Evolutionary conservation across 257 asterid genomes (phyloP).

Genomic region (Craterostigma plantagineum): DNA sequence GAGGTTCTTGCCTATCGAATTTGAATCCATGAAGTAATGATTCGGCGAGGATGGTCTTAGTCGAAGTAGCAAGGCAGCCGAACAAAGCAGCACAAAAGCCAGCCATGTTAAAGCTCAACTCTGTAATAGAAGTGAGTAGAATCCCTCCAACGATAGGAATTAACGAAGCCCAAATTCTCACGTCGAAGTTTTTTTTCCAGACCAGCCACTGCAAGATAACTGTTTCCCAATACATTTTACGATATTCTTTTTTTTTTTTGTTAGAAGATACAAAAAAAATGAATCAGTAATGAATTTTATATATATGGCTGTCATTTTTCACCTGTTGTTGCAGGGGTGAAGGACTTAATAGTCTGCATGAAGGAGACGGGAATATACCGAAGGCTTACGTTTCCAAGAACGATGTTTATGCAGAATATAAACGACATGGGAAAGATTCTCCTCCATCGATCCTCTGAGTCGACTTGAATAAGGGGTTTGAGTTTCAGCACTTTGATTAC

Average conservation of each 20-base stretch:
- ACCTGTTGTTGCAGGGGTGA: constrained; percentile 59
- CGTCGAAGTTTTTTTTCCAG: constrained; percentile 34
- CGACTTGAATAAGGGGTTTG: constrained; percentile 37
- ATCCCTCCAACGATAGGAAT: constrained; percentile 46
- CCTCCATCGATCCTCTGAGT: constrained; percentile 36
- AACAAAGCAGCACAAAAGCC: constrained; percentile 45
- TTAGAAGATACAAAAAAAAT: constrained; percentile 1
- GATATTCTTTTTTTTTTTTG: constrained; percentile 11
- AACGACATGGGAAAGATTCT: constrained; percentile 53
- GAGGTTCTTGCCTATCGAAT: constrained; percentile 29
- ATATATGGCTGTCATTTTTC: too few species aligned
- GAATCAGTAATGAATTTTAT: constrained; percentile 6
- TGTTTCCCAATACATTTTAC: constrained; percentile 9
- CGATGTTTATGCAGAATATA: constrained; percentile 39
- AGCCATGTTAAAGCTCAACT: constrained; percentile 30
- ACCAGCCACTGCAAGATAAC: constrained; percentile 42
- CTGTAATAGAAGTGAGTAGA: constrained; percentile 32
- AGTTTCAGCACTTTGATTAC: constrained; percentile 40
- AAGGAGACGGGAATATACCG: constrained; percentile 51
- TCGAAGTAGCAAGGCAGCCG: constrained; percentile 45
- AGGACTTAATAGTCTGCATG: constrained; percentile 52
- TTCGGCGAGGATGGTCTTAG: constrained; percentile 43
- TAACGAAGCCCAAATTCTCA: constrained; percentile 36
- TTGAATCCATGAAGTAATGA: constrained; percentile 38
- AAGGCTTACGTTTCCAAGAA: constrained; percentile 37